These are phyloP conservation scores for Amniculicola lignicola DNA, from an alignment of 495 filamentous ascomycete species.

Conservation along the genomic window DNA sequence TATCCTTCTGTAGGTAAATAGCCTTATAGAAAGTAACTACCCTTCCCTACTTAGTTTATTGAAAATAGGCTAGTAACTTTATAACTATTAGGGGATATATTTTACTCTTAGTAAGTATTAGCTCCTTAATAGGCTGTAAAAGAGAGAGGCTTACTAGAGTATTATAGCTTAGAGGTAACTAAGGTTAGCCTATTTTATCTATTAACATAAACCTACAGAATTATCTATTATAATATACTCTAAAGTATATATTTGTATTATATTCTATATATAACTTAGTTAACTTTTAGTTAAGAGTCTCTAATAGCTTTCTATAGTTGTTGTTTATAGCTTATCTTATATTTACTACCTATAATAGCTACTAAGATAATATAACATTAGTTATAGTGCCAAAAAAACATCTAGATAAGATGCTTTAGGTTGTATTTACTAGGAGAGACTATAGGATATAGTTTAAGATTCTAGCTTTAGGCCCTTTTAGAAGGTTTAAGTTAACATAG, in stretches of 20 bases:
- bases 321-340: too few relatives aligned
- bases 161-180: neutral
- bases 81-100: neutral
- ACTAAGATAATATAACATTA: too few relatives aligned
- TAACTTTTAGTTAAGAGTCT: neutral
- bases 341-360: too few relatives aligned
- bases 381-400: too few relatives aligned
- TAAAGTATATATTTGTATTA: neutral
- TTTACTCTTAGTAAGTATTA: neutral
- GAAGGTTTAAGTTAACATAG: too few relatives aligned
- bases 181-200: neutral
- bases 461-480: too few relatives aligned
- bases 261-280: neutral
- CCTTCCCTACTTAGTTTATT: too few relatives aligned
- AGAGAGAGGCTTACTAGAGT: neutral
- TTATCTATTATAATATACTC: neutral
- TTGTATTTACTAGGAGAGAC: too few relatives aligned
- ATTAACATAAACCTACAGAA: neutral
- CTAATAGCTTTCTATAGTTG: neutral
- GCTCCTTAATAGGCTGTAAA: neutral
- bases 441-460: too few relatives aligned
- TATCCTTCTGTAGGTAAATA: too few relatives aligned
- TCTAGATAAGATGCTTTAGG: too few relatives aligned
- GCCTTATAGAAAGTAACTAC: too few relatives aligned
- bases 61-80: neutral